A percentile compares a stretch with the other conserved stretches of the same genome.
Evolutionary conservation across 2,329 filamentous ascomycete genomes (phyloP).

Genomic region (Xylariaceae sp.): DNA sequence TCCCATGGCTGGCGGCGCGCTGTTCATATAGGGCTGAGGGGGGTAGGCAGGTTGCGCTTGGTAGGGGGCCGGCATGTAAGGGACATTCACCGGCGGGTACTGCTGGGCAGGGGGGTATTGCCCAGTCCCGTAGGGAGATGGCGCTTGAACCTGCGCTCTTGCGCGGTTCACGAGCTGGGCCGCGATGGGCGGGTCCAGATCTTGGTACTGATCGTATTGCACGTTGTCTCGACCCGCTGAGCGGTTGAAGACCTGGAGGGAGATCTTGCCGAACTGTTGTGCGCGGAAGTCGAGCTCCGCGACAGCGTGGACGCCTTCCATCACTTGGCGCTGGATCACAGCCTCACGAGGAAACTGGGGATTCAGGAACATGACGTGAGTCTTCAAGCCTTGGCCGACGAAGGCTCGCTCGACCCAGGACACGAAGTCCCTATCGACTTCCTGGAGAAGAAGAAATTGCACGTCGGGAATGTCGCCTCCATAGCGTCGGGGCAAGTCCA

Average conservation of each 20-base stretch:
- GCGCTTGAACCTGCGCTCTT: slow-evolving; percentile 38
- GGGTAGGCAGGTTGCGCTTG: slow-evolving; percentile 22
- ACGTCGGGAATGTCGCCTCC: slow-evolving; percentile 78
- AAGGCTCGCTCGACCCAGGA: slow-evolving; percentile 76
- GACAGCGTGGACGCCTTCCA: slow-evolving; percentile 83
- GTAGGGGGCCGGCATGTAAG: slow-evolving; percentile 13
- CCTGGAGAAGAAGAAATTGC: slow-evolving; percentile 75
- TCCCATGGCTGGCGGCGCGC: no score
- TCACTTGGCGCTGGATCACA: slow-evolving; percentile 76
- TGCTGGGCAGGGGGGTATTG: slow-evolving; percentile 22
- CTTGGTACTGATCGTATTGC: slow-evolving; percentile 79
- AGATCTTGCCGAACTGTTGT: slow-evolving; percentile 65
- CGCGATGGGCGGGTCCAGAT: slow-evolving; percentile 69
- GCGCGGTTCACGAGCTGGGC: slow-evolving; percentile 73
- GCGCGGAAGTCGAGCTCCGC: slow-evolving; percentile 65
- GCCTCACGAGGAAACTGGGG: slow-evolving; percentile 68
- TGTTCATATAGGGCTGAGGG: slow-evolving; percentile 13
- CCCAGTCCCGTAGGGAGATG: slow-evolving; percentile 17
- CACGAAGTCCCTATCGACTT: slow-evolving; percentile 72
- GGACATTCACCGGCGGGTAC: slow-evolving; percentile 10
- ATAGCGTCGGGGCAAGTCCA: slow-evolving; percentile 66
- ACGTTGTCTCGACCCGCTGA: slow-evolving; percentile 66
- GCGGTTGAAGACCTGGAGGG: slow-evolving; percentile 79
- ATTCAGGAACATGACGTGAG: slow-evolving; percentile 72
- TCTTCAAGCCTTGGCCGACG: slow-evolving; percentile 60